Percentiles rank a stretch among this genome's conserved stretches.
Evolutionary conservation across 768 basidiomycete genomes (phyloP).

Genomic region (Lentinula edodes): DNA sequence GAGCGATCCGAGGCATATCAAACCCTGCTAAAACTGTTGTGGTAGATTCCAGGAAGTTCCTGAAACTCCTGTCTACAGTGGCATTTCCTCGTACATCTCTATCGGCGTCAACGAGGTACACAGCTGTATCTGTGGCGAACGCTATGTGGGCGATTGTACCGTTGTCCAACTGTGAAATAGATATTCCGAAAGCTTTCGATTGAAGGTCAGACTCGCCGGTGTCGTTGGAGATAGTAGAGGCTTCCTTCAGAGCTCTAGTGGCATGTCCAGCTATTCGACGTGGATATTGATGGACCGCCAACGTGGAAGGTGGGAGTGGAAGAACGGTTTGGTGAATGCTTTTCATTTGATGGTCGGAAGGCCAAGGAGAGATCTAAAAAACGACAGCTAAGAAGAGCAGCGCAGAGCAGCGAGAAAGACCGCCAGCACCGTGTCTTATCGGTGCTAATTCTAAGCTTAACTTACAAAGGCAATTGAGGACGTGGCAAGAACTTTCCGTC

Average conservation of each 20-base stretch:
- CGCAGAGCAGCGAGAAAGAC: background rate
- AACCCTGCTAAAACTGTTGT: constrained; percentile 28
- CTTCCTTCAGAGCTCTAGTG: background rate
- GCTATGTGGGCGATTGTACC: background rate
- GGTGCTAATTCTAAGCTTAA: background rate
- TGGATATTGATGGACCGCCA: background rate
- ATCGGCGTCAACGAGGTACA: background rate
- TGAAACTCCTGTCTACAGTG: constrained; percentile 9
- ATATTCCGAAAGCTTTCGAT: background rate
- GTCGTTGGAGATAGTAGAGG: background rate
- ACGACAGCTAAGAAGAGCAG: background rate
- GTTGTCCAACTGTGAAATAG: background rate
- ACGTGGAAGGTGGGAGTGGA: background rate
- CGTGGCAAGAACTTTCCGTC: no score
- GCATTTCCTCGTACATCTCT: background rate
- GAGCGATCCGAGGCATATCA: constrained; percentile 27
- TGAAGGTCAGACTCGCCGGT: background rate
- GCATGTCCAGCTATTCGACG: background rate
- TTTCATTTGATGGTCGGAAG: background rate
- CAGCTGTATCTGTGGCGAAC: background rate
- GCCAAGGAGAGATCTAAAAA: background rate
- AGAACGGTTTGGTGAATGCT: background rate
- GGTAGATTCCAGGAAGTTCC: constrained; percentile 11
- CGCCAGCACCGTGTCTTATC: background rate
- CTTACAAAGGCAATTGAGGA: no score